These are phyloP conservation scores for Solanum gracilifrons DNA, from an alignment of 257 asterid species.

Conservation along the genomic window DNA sequence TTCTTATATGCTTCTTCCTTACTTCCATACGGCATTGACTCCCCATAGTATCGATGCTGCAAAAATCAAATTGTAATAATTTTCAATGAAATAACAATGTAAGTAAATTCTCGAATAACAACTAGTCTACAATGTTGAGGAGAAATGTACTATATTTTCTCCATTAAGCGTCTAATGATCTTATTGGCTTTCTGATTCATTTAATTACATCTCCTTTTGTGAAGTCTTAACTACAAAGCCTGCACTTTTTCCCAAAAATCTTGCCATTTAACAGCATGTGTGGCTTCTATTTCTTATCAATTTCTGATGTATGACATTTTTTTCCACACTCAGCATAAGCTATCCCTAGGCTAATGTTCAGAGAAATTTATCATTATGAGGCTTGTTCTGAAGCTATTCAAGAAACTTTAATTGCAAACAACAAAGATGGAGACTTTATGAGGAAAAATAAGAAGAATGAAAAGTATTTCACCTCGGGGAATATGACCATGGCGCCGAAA, in stretches of 20 bases:
- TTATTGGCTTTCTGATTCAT: not conserved
- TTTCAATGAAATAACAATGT: not conserved
- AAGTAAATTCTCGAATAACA: not conserved
- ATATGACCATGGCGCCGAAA: conserved; percentile 73
- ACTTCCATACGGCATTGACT: conserved; percentile 78
- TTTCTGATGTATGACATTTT: not conserved
- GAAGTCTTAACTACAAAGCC: not conserved
- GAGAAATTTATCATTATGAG: not conserved
- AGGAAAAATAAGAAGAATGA: not conserved
- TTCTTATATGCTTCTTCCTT: conserved; percentile 65
- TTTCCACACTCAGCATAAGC: not conserved
- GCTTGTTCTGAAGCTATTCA: not conserved
- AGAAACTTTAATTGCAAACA: not conserved
- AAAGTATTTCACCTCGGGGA: conserved; percentile 56
- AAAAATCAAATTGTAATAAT: conserved; percentile 7
- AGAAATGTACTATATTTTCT: not conserved
- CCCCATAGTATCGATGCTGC: conserved; percentile 97
- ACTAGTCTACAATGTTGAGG: not conserved
- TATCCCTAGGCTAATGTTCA: not conserved
- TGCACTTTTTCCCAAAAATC: not conserved
- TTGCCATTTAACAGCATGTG: not conserved
- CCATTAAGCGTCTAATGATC: not conserved
- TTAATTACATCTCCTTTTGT: not conserved
- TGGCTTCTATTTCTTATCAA: not conserved
- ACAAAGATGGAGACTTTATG: not conserved